Conservation (phyloP, 768 basidiomycete species). For the Plicaturopsis crispa region DNA sequence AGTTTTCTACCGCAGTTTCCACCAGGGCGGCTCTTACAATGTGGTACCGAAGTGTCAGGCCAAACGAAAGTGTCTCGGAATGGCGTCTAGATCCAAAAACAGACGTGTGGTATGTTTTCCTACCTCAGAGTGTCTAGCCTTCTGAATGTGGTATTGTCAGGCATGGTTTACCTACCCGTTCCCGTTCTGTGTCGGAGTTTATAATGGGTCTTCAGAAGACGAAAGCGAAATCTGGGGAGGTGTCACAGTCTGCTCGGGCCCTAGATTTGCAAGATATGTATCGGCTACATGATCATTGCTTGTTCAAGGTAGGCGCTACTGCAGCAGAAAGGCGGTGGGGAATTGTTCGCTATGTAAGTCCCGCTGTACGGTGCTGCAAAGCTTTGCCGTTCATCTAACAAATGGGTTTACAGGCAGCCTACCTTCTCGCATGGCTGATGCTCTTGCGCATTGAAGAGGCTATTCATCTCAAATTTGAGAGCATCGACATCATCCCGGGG, state of each 20-base stretch:
- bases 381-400: no score
- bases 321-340: constrained; percentile 1
- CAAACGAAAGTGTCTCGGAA: constrained; percentile 2
- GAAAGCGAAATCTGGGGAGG: constrained; percentile 7
- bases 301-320: not conserved
- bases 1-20: constrained; percentile 3
- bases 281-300: constrained; percentile 4
- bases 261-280: constrained; percentile 4
- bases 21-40: constrained; percentile 2
- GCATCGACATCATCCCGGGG: constrained; percentile 6
- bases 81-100: constrained; percentile 1
- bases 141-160: not conserved
- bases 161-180: constrained; percentile 6
- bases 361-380: no score
- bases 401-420: constrained; percentile 7
- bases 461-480: constrained; percentile 8
- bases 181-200: constrained; percentile 6
- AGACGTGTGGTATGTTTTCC: not conserved
- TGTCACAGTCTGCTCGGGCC: constrained; percentile 8
- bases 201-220: constrained; percentile 9
- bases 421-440: constrained; percentile 13
- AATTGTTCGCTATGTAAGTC: constrained; percentile 4
- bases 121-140: not conserved
- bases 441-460: constrained; percentile 11
- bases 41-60: constrained; percentile 2